These are phyloP conservation scores for Kodamaea sp. DNA, from an alignment of 1,139 yeast genomes.

Conservation along the genomic window DNA sequence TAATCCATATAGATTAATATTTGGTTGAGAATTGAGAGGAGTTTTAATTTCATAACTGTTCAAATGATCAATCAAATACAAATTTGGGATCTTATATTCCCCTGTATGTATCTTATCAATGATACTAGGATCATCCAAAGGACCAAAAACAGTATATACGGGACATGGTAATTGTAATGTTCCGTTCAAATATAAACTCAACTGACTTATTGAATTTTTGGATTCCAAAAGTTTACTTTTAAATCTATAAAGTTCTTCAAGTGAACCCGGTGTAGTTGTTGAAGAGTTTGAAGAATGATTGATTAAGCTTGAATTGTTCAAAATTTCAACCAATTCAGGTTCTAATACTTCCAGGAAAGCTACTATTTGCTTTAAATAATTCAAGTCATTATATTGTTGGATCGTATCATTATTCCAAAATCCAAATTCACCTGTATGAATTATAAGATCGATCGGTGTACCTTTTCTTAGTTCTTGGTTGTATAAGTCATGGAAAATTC, in stretches of 20 bases:
- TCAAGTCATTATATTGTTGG: slow-evolving; percentile 47
- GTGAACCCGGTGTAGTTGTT: background rate
- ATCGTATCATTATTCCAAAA: slow-evolving; percentile 63
- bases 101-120: slow-evolving; percentile 59
- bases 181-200: slow-evolving; percentile 51
- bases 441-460: slow-evolving; percentile 32
- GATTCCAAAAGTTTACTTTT: slow-evolving; percentile 29
- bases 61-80: slow-evolving; percentile 60
- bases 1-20: slow-evolving; percentile 58
- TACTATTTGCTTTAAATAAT: slow-evolving; percentile 59
- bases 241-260: slow-evolving; percentile 23
- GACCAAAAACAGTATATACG: slow-evolving; percentile 73
- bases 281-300: slow-evolving; percentile 15
- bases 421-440: slow-evolving; percentile 81
- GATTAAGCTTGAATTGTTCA: slow-evolving; percentile 45
- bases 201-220: slow-evolving; percentile 48
- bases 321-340: slow-evolving; percentile 40
- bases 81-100: slow-evolving; percentile 50
- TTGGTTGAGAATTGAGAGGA: slow-evolving; percentile 36
- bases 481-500: slow-evolving; percentile 18
- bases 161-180: slow-evolving; percentile 50
- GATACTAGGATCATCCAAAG: slow-evolving; percentile 69
- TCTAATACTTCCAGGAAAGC: slow-evolving; percentile 63
- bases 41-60: slow-evolving; percentile 38
- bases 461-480: slow-evolving; percentile 13